phyloP scores from a whole-genome alignment of 176 grass and related monocot genomes.

The Themeda triandra region DNA sequence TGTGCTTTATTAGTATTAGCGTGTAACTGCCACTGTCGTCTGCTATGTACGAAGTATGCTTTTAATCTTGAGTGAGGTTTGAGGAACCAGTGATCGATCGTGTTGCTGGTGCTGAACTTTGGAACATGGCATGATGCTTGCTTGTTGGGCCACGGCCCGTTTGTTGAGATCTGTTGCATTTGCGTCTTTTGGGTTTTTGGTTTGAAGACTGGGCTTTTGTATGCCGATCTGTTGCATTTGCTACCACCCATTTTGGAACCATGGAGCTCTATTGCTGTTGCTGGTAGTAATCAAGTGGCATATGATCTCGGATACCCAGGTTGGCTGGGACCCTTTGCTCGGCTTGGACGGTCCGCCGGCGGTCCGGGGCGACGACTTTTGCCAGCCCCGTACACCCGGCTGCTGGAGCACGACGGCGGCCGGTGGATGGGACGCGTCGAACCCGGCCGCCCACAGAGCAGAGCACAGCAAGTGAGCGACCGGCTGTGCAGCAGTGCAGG shows the following conservation, averaged over 20 bases:
- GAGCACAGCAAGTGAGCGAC: neutral
- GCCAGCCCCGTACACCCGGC: neutral
- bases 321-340: too few species aligned
- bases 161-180: neutral
- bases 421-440: constrained; percentile 27
- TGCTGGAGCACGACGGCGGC: neutral
- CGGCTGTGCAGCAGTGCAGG: neutral
- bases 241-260: neutral
- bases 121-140: neutral
- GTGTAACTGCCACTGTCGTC: neutral
- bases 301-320: too few species aligned
- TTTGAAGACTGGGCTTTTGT: neutral
- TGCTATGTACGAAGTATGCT: neutral
- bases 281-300: too few species aligned
- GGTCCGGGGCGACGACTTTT: neutral
- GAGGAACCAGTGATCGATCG: neutral
- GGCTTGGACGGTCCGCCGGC: neutral
- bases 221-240: neutral
- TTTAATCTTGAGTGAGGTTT: neutral
- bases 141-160: constrained; percentile 3
- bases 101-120: neutral
- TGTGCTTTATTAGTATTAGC: neutral
- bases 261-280: neutral
- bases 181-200: neutral
- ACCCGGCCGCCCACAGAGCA: neutral